phyloP scores from a whole-genome alignment of 192 early-diverging fungal genomes.

The Coemansia sp. region DNA sequence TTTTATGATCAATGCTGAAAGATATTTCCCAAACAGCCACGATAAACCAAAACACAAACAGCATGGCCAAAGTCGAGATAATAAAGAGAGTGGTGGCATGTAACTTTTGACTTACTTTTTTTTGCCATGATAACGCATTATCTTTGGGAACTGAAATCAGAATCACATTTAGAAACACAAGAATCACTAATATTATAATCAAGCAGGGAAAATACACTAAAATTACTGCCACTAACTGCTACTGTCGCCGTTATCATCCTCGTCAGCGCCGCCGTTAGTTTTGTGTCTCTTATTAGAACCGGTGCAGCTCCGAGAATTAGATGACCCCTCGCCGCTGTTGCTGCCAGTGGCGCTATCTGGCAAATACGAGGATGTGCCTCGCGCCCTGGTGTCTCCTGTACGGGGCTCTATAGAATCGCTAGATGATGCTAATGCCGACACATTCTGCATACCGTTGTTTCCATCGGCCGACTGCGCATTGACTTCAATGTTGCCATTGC shows the following conservation, averaged over 20 bases:
- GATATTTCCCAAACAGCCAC: background rate
- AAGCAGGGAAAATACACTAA: background rate
- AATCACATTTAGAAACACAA: too few species aligned
- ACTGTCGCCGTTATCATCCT: background rate
- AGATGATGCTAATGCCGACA: background rate
- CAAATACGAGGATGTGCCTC: constrained; percentile 6
- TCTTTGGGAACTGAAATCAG: too few species aligned
- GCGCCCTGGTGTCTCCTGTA: constrained; percentile 23
- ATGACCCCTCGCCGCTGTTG: background rate
- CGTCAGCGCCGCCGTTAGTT: constrained; percentile 2
- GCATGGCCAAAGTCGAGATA: background rate
- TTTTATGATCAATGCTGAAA: background rate
- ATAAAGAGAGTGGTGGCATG: too few species aligned
- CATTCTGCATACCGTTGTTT: background rate
- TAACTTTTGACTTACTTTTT: too few species aligned
- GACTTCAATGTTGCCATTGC: background rate
- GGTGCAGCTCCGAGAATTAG: background rate
- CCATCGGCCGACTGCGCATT: background rate
- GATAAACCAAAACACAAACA: constrained; percentile 1
- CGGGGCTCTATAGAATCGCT: background rate
- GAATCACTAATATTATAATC: background rate
- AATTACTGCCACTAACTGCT: background rate
- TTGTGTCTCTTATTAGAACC: constrained; percentile 34
- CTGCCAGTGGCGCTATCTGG: background rate
- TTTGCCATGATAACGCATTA: too few species aligned